Evolutionary conservation across 140 eudicot species (phyloP).

Genomic region (Erigeron philadelphicus): DNA sequence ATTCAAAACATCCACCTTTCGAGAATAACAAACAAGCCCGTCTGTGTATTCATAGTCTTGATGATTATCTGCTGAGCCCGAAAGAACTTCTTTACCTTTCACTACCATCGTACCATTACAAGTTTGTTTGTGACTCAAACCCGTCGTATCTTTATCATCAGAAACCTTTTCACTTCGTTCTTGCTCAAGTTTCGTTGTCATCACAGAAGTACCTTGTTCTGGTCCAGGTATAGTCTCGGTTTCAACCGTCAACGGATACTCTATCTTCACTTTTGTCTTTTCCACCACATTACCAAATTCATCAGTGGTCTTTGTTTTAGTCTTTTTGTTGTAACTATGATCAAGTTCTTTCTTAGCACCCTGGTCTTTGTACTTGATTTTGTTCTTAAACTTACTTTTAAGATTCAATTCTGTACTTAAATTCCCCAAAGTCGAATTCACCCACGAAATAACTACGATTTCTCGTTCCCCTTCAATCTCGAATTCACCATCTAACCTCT

Average conservation of each 20-base stretch:
- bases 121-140: conserved; percentile 40
- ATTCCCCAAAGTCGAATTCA: conserved; percentile 49
- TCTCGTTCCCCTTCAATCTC: conserved; percentile 50
- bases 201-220: conserved; percentile 33
- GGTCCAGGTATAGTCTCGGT: conserved; percentile 34
- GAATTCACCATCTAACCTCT: conserved; percentile 55
- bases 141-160: conserved; percentile 22
- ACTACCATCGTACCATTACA: conserved; percentile 70
- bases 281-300: conserved; percentile 28
- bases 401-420: conserved; percentile 34
- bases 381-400: conserved; percentile 50
- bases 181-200: conserved; percentile 45
- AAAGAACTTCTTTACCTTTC: conserved; percentile 50
- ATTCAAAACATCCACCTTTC: conserved; percentile 40
- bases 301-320: conserved; percentile 29
- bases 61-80: conserved; percentile 48
- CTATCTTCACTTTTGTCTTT: conserved; percentile 25
- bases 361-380: conserved; percentile 31
- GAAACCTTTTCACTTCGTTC: conserved; percentile 30
- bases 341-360: conserved; percentile 43
- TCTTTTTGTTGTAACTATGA: conserved; percentile 36
- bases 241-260: conserved; percentile 39
- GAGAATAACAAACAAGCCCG: conserved; percentile 49
- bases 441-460: conserved; percentile 49
- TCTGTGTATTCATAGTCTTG: conserved; percentile 40